Percentiles rank a stretch among this genome's conserved stretches.
These are phyloP conservation scores for Oxyria digyna DNA, from an alignment of 148 eudicot species.

Conservation along the genomic window DNA sequence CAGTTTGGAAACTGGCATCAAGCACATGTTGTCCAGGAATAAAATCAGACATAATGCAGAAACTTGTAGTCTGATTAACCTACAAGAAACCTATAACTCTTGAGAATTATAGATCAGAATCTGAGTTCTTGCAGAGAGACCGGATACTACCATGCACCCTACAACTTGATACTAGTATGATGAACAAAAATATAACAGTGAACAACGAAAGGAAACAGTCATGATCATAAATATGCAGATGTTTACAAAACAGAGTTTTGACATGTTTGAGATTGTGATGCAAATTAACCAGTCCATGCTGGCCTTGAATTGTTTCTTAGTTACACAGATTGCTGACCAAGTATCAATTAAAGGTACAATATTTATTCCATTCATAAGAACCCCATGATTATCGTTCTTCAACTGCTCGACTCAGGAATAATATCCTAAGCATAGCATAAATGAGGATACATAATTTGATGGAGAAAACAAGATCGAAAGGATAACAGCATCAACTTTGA, in stretches of 20 bases:
- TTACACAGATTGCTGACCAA: not conserved
- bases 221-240: not conserved
- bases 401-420: not conserved
- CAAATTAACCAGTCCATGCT: not conserved
- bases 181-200: not conserved
- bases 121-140: not conserved
- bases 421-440: not conserved
- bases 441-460: not conserved
- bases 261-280: not conserved
- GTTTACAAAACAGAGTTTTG: not conserved
- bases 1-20: not conserved
- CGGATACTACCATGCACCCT: too few relatives aligned
- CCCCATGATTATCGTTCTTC: not conserved
- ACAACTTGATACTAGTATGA: not conserved
- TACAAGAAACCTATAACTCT: not conserved
- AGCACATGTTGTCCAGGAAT: not conserved
- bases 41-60: not conserved
- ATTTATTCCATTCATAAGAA: not conserved
- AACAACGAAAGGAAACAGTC: not conserved
- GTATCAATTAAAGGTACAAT: not conserved
- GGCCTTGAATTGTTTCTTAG: not conserved
- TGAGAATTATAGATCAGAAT: not conserved
- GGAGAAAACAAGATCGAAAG: not conserved
- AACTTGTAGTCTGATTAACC: not conserved
- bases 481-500: not conserved